Percentiles rank a stretch among this genome's conserved stretches.
Conservation (phyloP, 2,329 filamentous ascomycete species). For the Emergomyces orientalis region DNA sequence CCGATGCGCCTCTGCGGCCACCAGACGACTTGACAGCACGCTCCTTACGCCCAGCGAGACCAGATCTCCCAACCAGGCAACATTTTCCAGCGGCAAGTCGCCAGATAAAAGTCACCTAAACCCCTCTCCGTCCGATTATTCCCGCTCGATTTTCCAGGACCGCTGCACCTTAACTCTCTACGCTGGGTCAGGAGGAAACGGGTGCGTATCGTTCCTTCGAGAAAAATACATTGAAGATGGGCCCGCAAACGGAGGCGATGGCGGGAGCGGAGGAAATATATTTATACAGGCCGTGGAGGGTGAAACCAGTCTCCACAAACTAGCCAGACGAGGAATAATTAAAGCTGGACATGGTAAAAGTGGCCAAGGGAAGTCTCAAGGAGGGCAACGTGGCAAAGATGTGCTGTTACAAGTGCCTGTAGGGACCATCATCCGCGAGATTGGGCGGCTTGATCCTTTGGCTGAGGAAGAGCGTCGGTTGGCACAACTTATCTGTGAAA, state of each 20-base stretch:
- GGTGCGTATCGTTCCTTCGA: slow-evolving; percentile 86
- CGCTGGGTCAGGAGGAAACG: slow-evolving; percentile 75
- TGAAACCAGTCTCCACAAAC: slow-evolving; percentile 87
- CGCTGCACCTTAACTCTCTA: slow-evolving; percentile 68
- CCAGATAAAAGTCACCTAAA: slow-evolving; percentile 53
- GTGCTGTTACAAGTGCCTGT: slow-evolving; percentile 83
- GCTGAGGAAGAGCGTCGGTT: slow-evolving; percentile 50
- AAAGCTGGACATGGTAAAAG: slow-evolving; percentile 38
- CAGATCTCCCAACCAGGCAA: slow-evolving; percentile 9
- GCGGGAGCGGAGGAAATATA: slow-evolving; percentile 80
- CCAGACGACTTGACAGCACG: slow-evolving; percentile 8
- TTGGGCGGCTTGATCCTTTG: slow-evolving; percentile 67
- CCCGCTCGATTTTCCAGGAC: slow-evolving; percentile 74
- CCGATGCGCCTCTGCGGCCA: slow-evolving; percentile 11
- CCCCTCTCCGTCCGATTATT: slow-evolving; percentile 75
- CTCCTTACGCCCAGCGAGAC: slow-evolving; percentile 1
- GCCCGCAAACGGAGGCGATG: slow-evolving; percentile 89
- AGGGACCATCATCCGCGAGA: slow-evolving; percentile 79
- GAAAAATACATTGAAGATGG: slow-evolving; percentile 85
- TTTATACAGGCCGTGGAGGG: slow-evolving; percentile 90
- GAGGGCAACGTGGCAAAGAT: slow-evolving; percentile 74
- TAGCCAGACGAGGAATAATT: slow-evolving; percentile 63
- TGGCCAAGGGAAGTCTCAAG: slow-evolving; percentile 40
- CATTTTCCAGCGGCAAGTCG: neutral
- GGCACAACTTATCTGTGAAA: slow-evolving; percentile 20